These are phyloP conservation scores for Parvularia atlantis DNA, from an alignment of 78 protist species.

Conservation along the genomic window DNA sequence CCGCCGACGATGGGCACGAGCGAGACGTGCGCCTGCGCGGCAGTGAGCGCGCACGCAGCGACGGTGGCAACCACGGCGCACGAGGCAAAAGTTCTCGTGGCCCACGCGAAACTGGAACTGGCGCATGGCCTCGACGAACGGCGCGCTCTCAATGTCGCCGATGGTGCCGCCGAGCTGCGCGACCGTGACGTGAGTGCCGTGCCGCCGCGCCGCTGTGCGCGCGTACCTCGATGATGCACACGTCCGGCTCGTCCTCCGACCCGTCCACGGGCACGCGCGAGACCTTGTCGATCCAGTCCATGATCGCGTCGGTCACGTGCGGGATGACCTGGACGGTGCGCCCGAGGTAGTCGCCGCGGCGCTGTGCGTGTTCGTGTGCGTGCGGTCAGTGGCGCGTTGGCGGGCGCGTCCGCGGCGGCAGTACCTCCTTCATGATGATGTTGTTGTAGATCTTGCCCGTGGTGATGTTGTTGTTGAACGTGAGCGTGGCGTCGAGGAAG, in stretches of 20 bases:
- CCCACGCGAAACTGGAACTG: constrained; percentile 84
- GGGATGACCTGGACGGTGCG: constrained; percentile 97
- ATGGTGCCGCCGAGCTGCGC: constrained; percentile 58
- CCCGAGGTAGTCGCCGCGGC: constrained; percentile 94
- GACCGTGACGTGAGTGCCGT: background rate
- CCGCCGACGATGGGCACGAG: constrained; percentile 72
- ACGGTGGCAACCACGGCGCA: constrained; percentile 15
- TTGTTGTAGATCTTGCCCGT: constrained; percentile 91
- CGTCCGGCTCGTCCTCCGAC: constrained; percentile 58
- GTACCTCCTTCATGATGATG: constrained; percentile 60
- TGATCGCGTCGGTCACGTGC: constrained; percentile 81
- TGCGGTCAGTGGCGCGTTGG: background rate
- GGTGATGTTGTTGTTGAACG: constrained; percentile 90
- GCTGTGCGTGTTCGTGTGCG: constrained; percentile 32
- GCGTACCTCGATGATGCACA: constrained; percentile 90
- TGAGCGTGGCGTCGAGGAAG: constrained; percentile 60
- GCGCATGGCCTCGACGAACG: constrained; percentile 94
- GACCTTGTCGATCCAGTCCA: constrained; percentile 85
- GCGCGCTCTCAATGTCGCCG: constrained; percentile 95
- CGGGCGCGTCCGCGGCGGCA: too few species aligned
- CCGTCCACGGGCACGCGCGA: constrained; percentile 75
- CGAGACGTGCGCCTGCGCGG: constrained; percentile 36
- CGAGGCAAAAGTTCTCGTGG: constrained; percentile 49
- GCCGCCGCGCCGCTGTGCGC: too few species aligned
- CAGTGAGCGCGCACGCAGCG: background rate